A percentile compares a stretch with the other conserved stretches of the same genome.
Evolutionary conservation across 495 filamentous ascomycete genomes (phyloP).

Genomic region (Hyaloscypha bicolor): DNA sequence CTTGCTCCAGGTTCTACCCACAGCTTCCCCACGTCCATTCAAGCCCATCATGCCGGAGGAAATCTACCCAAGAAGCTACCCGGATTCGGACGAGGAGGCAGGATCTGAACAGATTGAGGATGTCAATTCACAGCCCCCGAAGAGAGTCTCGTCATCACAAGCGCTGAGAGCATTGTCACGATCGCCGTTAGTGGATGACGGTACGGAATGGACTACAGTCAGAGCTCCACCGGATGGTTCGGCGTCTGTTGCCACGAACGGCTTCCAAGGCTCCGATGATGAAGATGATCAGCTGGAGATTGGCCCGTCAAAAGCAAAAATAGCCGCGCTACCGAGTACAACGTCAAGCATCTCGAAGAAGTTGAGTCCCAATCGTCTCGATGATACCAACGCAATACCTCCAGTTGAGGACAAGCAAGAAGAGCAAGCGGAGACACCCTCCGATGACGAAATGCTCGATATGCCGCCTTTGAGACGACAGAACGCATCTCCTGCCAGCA

Average conservation of each 20-base stretch:
- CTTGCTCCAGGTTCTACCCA: conserved; percentile 43
- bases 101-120: conserved; percentile 30
- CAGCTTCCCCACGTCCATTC: conserved; percentile 42
- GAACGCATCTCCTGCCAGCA: conserved; percentile 24
- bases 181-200: conserved; percentile 33
- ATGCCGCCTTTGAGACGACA: conserved; percentile 34
- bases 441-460: conserved; percentile 34
- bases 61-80: background rate
- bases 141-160: conserved; percentile 34
- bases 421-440: conserved; percentile 26
- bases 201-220: conserved; percentile 36
- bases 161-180: conserved; percentile 33
- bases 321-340: background rate
- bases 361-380: background rate
- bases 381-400: background rate
- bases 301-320: background rate
- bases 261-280: conserved; percentile 6
- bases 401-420: background rate
- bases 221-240: conserved; percentile 32
- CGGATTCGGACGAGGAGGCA: conserved; percentile 23
- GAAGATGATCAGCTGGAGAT: conserved; percentile 5
- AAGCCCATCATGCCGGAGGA: conserved; percentile 26
- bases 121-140: conserved; percentile 27
- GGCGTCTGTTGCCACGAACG: conserved; percentile 22
- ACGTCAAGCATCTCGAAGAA: background rate